Base-by-base conservation (phyloP, 1,139 yeast species). In the Tardiomyces digboiensis region DNA sequence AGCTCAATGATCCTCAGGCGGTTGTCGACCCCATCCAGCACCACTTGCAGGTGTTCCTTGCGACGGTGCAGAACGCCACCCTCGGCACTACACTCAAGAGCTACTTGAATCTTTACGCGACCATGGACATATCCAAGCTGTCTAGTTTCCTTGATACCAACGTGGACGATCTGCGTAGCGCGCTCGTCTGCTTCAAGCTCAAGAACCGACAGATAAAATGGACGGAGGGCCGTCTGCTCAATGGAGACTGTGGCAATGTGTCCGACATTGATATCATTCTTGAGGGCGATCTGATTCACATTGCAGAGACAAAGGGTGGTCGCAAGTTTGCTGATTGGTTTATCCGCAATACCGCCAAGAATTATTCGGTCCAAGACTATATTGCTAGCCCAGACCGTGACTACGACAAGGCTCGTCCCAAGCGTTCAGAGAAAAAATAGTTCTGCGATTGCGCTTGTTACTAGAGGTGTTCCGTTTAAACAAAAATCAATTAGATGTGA, bases 281-380 rank as follows among this genome's bases (percentile, higher is more conserved):
- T 36, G 66, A 64, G 33, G 61, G 62, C 46, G 73, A 68, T 48
- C 50, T 68, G 44, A 63, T 72, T 46, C 68, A 70, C 52, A 70
- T 72, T 43, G 63, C 71, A 41, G 74, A 71, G 55, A 61, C 68
- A 42, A 70, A 70, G 54, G 63, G 62, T 36, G 69, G 71, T 38
- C 62, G 75, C 52, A 67, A 67, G 56, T 71, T 66, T 47, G 71
- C 71, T 39, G 75, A 72, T 52, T 72, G 75, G 75, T 72, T 72
- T 49, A 60, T 71, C 46, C 66, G 75, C 53, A 71, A 70, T 59
- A 66, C 72, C 23, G 57, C 54, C 47, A 71, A 69, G 60, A 70
- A 70, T 57, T 67, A 68, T 47, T 56, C 61, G 40, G 68, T 65
- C 16, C 73, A 69, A 52, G 75, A 71, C 40, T 59, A 53, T 41